phyloP scores from a whole-genome alignment of 2,329 filamentous ascomycete species.

The Epicoccum sorghinum region DNA sequence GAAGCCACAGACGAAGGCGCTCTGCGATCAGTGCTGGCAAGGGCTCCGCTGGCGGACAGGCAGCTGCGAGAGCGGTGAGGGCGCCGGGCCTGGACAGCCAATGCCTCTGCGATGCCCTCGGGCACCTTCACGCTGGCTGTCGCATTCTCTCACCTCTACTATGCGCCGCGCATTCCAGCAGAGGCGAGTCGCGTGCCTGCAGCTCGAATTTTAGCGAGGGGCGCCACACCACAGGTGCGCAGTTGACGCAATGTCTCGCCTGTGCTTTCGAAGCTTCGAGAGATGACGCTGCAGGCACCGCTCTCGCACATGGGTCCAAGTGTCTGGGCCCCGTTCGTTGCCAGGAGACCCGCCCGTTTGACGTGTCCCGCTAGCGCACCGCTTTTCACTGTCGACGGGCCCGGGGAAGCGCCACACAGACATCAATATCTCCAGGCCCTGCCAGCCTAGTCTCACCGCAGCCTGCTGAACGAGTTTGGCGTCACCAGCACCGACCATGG shows the following conservation, averaged over 20 bases:
- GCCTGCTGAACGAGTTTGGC: slow-evolving; percentile 13
- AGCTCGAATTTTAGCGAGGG: slow-evolving; percentile 9
- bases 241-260: slow-evolving; percentile 7
- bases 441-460: slow-evolving; percentile 30
- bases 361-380: slow-evolving; percentile 38
- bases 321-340: slow-evolving; percentile 18
- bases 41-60: slow-evolving; percentile 12
- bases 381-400: slow-evolving; percentile 19
- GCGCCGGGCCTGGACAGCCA: neutral
- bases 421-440: slow-evolving; percentile 15
- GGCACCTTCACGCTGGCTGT: neutral
- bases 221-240: slow-evolving; percentile 13
- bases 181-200: neutral
- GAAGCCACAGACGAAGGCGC: slow-evolving; percentile 19
- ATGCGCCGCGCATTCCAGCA: too few species aligned
- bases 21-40: slow-evolving; percentile 9
- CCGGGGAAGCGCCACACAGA: slow-evolving; percentile 28
- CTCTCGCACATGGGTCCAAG: neutral
- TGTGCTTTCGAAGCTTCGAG: slow-evolving; percentile 11
- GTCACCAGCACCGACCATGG: slow-evolving; percentile 27
- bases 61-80: slow-evolving; percentile 16
- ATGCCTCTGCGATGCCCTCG: neutral
- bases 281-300: slow-evolving; percentile 11
- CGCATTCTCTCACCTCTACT: neutral
- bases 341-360: slow-evolving; percentile 32